These are phyloP conservation scores for Apostasia ramifera DNA, from an alignment of 106 monocot genomes.

Conservation along the genomic window DNA sequence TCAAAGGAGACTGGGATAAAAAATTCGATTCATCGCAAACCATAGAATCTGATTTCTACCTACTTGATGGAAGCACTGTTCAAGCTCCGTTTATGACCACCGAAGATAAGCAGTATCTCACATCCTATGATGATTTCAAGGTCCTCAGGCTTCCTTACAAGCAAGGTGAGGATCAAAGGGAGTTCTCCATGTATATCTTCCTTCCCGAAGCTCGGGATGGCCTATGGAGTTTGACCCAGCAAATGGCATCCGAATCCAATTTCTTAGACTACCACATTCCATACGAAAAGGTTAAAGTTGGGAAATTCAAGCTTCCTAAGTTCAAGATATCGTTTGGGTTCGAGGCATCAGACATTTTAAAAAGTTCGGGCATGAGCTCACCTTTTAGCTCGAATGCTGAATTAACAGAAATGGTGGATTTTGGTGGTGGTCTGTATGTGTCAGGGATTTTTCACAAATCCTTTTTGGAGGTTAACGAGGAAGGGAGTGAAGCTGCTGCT, in stretches of 20 bases:
- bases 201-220: slow-evolving; percentile 57
- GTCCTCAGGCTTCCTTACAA: slow-evolving; percentile 63
- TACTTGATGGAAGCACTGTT: slow-evolving; percentile 38
- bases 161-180: slow-evolving; percentile 45
- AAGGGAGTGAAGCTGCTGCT: slow-evolving; percentile 79
- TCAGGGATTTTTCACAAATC: slow-evolving; percentile 56
- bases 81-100: slow-evolving; percentile 49
- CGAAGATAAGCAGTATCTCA: slow-evolving; percentile 35
- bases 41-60: slow-evolving; percentile 33
- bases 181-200: slow-evolving; percentile 80
- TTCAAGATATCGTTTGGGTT: slow-evolving; percentile 75
- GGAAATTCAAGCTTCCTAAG: slow-evolving; percentile 58
- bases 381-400: slow-evolving; percentile 36
- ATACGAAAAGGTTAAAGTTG: slow-evolving; percentile 22
- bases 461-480: slow-evolving; percentile 74
- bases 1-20: slow-evolving; percentile 70
- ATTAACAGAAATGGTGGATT: slow-evolving; percentile 38
- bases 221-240: slow-evolving; percentile 38
- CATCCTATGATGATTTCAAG: slow-evolving; percentile 46
- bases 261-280: slow-evolving; percentile 40
- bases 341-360: slow-evolving; percentile 49
- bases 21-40: slow-evolving; percentile 56
- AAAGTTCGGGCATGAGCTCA: slow-evolving; percentile 37
- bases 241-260: slow-evolving; percentile 34
- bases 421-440: slow-evolving; percentile 20